A percentile compares a stretch with the other conserved stretches of the same genome.
Evolutionary conservation across 805 yeast species (phyloP).

Genomic region (Ogataea paraovalis): DNA sequence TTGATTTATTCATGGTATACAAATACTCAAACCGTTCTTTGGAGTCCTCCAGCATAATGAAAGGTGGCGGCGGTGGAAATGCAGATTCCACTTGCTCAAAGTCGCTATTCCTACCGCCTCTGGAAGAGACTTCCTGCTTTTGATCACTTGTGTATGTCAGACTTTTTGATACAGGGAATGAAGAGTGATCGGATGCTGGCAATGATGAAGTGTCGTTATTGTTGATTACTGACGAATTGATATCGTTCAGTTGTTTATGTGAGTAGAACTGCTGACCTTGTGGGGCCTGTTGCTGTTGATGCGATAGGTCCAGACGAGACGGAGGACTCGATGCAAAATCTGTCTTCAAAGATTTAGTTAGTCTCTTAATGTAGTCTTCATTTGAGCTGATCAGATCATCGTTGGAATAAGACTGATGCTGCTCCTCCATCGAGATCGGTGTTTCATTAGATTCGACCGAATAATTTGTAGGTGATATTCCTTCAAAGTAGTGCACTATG

Average conservation of each 20-base stretch:
- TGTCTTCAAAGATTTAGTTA: slow-evolving; percentile 20
- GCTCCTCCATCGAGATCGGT: slow-evolving; percentile 2
- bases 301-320: neutral
- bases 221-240: neutral
- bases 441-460: slow-evolving; percentile 19
- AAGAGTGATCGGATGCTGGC: neutral
- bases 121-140: neutral
- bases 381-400: slow-evolving; percentile 12
- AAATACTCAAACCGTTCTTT: slow-evolving; percentile 26
- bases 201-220: neutral
- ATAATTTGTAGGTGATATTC: slow-evolving; percentile 23
- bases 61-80: slow-evolving; percentile 23
- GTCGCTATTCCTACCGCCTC: neutral
- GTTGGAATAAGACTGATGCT: neutral
- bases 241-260: neutral
- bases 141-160: neutral
- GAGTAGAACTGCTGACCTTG: neutral
- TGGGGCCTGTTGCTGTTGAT: neutral
- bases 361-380: slow-evolving; percentile 19
- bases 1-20: slow-evolving; percentile 26
- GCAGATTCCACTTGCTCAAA: slow-evolving; percentile 11
- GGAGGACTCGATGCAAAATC: slow-evolving; percentile 12
- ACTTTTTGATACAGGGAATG: neutral
- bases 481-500: slow-evolving; percentile 8
- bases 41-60: slow-evolving; percentile 11